These are phyloP conservation scores for Cladobotryum mycophilum DNA, from an alignment of 2,329 filamentous ascomycete species.

Conservation along the genomic window DNA sequence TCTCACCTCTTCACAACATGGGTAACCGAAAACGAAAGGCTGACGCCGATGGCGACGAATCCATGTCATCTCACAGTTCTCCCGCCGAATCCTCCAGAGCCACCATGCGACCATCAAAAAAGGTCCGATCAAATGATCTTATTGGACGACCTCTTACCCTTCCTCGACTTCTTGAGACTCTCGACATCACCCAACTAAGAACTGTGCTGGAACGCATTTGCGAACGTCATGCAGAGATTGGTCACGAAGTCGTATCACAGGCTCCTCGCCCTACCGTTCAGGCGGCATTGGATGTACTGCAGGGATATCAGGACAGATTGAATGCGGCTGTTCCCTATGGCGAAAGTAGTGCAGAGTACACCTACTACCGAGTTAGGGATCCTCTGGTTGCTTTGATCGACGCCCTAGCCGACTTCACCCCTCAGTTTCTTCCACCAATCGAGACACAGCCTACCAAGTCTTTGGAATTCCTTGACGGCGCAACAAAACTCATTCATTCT, in stretches of 20 bases:
- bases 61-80: slow-evolving; percentile 76
- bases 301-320: slow-evolving; percentile 73
- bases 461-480: slow-evolving; percentile 80
- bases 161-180: slow-evolving; percentile 82
- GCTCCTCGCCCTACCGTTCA: slow-evolving; percentile 83
- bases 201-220: slow-evolving; percentile 85
- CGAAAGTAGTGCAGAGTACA: slow-evolving; percentile 81
- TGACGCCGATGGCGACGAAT: slow-evolving; percentile 75
- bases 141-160: slow-evolving; percentile 49
- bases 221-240: slow-evolving; percentile 79
- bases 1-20: slow-evolving; percentile 48
- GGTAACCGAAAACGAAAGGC: slow-evolving; percentile 76
- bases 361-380: slow-evolving; percentile 86
- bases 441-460: slow-evolving; percentile 80
- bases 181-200: slow-evolving; percentile 78
- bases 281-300: slow-evolving; percentile 72
- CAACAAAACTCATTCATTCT: slow-evolving; percentile 82
- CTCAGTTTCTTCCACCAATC: slow-evolving; percentile 87
- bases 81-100: slow-evolving; percentile 66
- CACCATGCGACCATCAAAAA: slow-evolving; percentile 61
- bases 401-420: slow-evolving; percentile 87
- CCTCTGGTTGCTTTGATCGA: slow-evolving; percentile 75
- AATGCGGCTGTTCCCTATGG: slow-evolving; percentile 80
- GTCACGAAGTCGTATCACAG: slow-evolving; percentile 72
- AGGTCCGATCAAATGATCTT: slow-evolving; percentile 57